These are phyloP conservation scores for Erysimum cheiri DNA, from an alignment of 441 rosid species.

Conservation along the genomic window DNA sequence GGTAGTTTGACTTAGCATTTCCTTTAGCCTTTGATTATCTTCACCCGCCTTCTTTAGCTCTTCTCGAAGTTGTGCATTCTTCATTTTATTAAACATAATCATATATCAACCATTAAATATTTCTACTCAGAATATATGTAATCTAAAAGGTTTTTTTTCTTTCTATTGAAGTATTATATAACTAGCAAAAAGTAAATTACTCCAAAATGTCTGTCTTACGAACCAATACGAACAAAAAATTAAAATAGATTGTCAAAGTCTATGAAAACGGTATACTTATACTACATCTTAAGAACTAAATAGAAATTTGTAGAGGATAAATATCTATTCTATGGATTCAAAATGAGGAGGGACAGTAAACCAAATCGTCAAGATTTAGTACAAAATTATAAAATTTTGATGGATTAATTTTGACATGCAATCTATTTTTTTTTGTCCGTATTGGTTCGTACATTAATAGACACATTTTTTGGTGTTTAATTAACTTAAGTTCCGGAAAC, in stretches of 20 bases:
- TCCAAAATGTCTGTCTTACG: neutral
- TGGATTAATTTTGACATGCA: neutral
- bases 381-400: neutral
- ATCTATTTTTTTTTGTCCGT: neutral
- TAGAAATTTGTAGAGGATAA: neutral
- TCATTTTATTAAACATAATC: conserved; percentile 12
- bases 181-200: neutral
- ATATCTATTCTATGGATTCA: too few species aligned
- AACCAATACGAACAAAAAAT: neutral
- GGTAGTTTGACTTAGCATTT: conserved; percentile 71
- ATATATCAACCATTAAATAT: neutral
- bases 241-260: conserved; percentile 6
- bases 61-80: conserved; percentile 56
- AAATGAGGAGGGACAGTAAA: neutral
- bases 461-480: neutral
- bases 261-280: neutral
- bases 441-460: neutral
- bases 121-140: neutral
- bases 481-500: neutral
- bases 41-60: conserved; percentile 69
- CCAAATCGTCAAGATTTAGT: neutral
- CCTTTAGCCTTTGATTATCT: conserved; percentile 73
- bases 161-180: neutral
- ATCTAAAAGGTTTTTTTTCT: neutral
- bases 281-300: neutral